Evolutionary conservation across 495 filamentous ascomycete species (phyloP).

Genomic region (Saxispiralis lemnorum): DNA sequence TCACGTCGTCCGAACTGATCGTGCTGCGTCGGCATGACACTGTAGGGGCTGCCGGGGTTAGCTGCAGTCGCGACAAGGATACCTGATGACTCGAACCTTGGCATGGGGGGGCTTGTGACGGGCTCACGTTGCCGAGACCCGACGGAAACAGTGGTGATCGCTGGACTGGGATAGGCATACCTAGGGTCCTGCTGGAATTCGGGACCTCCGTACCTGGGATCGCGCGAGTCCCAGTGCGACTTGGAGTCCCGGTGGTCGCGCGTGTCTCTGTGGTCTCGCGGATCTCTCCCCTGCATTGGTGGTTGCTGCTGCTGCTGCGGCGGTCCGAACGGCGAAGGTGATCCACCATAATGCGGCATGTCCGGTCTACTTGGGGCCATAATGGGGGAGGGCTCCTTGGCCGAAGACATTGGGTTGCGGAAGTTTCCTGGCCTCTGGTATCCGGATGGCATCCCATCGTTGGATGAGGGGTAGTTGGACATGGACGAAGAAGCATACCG

Average conservation of each 20-base stretch:
- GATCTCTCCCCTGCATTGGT: not conserved
- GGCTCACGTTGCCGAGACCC: conserved; percentile 7
- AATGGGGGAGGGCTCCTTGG: conserved; percentile 1
- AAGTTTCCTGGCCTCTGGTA: conserved; percentile 10
- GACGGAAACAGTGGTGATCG: conserved; percentile 5
- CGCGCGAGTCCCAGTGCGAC: conserved; percentile 1
- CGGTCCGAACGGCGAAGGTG: conserved; percentile 3
- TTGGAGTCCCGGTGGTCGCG: not conserved
- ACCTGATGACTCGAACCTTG: conserved; percentile 10
- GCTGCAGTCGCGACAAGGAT: not conserved
- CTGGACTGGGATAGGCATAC: conserved; percentile 13
- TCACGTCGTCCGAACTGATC: conserved; percentile 15
- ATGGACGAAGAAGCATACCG: conserved; percentile 6
- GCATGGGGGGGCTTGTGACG: conserved; percentile 3
- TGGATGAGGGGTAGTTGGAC: conserved; percentile 3
- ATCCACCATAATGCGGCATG: not conserved
- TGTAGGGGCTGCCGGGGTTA: conserved; percentile 9
- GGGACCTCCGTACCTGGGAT: conserved; percentile 7
- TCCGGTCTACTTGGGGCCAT: conserved; percentile 9
- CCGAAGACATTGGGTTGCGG: conserved; percentile 8
- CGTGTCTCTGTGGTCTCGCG: not conserved
- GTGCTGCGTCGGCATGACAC: conserved; percentile 1
- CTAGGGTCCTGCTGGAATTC: conserved; percentile 3
- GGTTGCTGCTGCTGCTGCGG: not conserved
- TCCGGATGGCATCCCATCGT: conserved; percentile 11